Evolutionary conservation across 2,329 filamentous ascomycete species (phyloP), one percentile per base, ranked within the genome.

Genomic region (Diplodia intermedia): DNA sequence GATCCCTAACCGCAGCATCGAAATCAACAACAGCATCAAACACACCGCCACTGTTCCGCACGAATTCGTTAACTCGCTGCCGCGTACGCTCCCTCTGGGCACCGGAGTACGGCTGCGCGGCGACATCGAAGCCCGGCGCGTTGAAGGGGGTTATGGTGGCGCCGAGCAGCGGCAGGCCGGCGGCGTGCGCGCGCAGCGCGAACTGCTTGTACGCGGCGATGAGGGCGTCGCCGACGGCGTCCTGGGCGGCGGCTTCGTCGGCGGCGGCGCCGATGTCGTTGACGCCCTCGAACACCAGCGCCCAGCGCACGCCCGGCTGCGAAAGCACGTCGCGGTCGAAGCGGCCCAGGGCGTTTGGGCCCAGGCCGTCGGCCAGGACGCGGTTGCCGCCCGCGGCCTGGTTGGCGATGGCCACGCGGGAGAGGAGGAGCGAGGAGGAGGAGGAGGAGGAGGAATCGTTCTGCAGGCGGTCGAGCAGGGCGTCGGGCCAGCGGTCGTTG

Each of bases 321-420:
- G 84, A 76, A 1, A 91, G 81, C 1, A 89, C 84, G 73, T 91
- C 89, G n/a, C 89, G 84, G 73, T 89, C 85, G 70, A 90, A 84
- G 4, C 89, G 85, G 50, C 83, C 80, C 38, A 90, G 78, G 0
- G 86, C 83, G 47, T 86, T 87, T 2, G 89, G 89, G 0, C 89
- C 89, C 0, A 90, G 81, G 0, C 89, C 86, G 63, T 89, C 88
- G 11, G 79, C 78, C 3, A 67, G 82, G 2, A 91, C 83, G 0
- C 87, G 80, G 76, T 91, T 91, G n/a, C 89, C 89, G 54, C 89
- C 89, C 0, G 89, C 89, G 1, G 88, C 89, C 76, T 90, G 86
- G 78, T 91, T 91, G 70, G 84, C 81, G 14, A 91, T 78, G 14
- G 84, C 83, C 62, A 91, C 82, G 69, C 84, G 78, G 26, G 78